A percentile compares a stretch with the other conserved stretches of the same genome.
Conservation (phyloP, 116 monocot genomes). For the Cymodocea nodosa region DNA sequence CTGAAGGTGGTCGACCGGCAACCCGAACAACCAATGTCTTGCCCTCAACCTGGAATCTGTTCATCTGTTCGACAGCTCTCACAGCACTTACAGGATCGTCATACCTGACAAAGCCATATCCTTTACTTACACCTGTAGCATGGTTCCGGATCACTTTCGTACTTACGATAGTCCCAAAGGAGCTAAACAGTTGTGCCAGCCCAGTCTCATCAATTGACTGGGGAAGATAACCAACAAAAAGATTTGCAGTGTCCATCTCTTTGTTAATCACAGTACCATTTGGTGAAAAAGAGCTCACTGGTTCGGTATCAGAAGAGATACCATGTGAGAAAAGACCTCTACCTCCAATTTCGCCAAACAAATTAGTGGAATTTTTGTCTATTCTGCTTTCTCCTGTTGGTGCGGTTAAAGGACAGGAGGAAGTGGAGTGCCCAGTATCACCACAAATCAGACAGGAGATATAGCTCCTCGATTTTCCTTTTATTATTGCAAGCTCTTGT, state of each 20-base stretch:
- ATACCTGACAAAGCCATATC: conserved; percentile 61
- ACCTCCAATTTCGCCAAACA: not conserved
- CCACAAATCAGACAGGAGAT: conserved; percentile 18
- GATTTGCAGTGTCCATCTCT: conserved; percentile 22
- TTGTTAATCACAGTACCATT: not conserved
- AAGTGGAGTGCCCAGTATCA: conserved; percentile 15
- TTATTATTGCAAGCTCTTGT: conserved; percentile 39
- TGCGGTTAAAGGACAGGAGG: conserved; percentile 24
- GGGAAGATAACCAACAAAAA: conserved; percentile 45
- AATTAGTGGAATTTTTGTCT: not conserved
- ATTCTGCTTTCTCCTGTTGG: not conserved
- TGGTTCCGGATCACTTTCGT: conserved; percentile 25
- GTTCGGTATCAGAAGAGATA: not conserved
- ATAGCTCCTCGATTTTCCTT: conserved; percentile 1
- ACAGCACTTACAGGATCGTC: conserved; percentile 25
- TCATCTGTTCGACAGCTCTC: conserved; percentile 38
- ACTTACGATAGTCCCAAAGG: conserved; percentile 32
- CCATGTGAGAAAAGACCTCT: not conserved
- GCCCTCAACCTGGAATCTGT: conserved; percentile 36
- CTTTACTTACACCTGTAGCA: conserved; percentile 33
- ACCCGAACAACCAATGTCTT: conserved; percentile 27
- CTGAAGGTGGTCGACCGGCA: conserved; percentile 9
- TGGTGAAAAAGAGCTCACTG: not conserved
- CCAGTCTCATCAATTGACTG: conserved; percentile 23
- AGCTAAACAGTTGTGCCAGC: conserved; percentile 39